Conservation (phyloP, 2,329 filamentous ascomycete genomes). For the Penicillium paneum region DNA sequence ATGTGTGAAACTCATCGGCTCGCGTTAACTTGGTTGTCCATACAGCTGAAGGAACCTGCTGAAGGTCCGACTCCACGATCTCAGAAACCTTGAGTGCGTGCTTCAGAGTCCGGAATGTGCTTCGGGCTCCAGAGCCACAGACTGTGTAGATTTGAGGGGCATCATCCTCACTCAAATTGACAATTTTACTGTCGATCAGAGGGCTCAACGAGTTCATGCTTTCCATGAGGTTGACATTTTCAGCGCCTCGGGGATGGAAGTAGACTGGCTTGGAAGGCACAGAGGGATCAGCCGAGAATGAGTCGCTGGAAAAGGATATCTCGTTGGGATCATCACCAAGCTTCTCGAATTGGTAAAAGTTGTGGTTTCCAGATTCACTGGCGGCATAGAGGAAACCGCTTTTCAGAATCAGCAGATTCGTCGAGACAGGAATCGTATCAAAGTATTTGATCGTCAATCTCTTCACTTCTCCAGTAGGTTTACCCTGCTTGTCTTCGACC, state of each 20-base stretch:
- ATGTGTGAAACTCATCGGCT: slow-evolving; percentile 82
- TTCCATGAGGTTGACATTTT: slow-evolving; percentile 82
- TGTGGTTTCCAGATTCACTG: slow-evolving; percentile 87
- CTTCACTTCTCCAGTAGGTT: slow-evolving; percentile 75
- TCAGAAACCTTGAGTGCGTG: slow-evolving; percentile 92
- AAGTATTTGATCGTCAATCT: slow-evolving; percentile 95
- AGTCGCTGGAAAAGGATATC: slow-evolving; percentile 76
- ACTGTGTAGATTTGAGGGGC: slow-evolving; percentile 95
- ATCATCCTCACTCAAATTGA: slow-evolving; percentile 86
- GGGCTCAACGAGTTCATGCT: slow-evolving; percentile 87
- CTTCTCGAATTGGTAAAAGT: slow-evolving; percentile 96
- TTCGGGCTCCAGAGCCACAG: slow-evolving; percentile 82
- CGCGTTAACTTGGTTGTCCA: slow-evolving; percentile 90
- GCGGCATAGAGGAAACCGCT: slow-evolving; percentile 93
- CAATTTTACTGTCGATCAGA: slow-evolving; percentile 84
- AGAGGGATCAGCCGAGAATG: slow-evolving; percentile 72
- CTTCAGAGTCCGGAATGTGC: slow-evolving; percentile 85
- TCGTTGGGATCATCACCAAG: slow-evolving; percentile 94
- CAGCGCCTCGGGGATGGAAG: slow-evolving; percentile 74
- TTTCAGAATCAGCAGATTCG: slow-evolving; percentile 86
- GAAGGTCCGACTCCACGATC: slow-evolving; percentile 90
- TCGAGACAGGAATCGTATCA: slow-evolving; percentile 86
- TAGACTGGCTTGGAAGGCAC: slow-evolving; percentile 74
- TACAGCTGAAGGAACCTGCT: slow-evolving; percentile 82
- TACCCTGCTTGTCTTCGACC: slow-evolving; percentile 72